These are phyloP conservation scores for Cyberlindnera maritima DNA, from an alignment of 805 yeast species.

Conservation along the genomic window DNA sequence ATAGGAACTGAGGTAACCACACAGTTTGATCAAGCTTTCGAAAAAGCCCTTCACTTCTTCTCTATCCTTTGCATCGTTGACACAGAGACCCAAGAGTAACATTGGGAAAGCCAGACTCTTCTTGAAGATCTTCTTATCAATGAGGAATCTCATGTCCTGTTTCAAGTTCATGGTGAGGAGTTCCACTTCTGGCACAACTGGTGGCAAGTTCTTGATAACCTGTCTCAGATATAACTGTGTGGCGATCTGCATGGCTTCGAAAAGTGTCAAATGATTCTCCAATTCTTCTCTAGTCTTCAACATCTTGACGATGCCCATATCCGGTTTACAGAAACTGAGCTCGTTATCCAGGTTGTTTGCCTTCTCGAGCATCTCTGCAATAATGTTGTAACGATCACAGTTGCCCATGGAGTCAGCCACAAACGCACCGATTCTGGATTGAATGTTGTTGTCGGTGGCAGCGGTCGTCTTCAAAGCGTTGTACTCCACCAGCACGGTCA, in stretches of 20 bases:
- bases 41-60: constrained; percentile 25
- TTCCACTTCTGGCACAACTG: constrained; percentile 53
- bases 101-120: constrained; percentile 43
- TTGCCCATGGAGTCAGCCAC: constrained; percentile 8
- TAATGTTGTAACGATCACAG: constrained; percentile 19
- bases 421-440: not conserved
- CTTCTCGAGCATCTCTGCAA: constrained; percentile 19
- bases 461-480: constrained; percentile 9
- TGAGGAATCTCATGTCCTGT: constrained; percentile 48
- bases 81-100: constrained; percentile 36
- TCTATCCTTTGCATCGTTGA: constrained; percentile 24
- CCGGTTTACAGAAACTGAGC: constrained; percentile 47
- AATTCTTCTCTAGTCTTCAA: constrained; percentile 36
- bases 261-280: constrained; percentile 56
- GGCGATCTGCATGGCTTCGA: constrained; percentile 56
- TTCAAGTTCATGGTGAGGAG: constrained; percentile 44
- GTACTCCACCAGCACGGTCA: constrained; percentile 17
- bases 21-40: constrained; percentile 25
- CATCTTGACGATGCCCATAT: constrained; percentile 34
- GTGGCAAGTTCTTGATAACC: constrained; percentile 47
- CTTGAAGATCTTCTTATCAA: constrained; percentile 46
- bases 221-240: constrained; percentile 53
- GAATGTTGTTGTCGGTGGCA: constrained; percentile 1
- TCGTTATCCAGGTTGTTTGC: constrained; percentile 38
- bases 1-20: constrained; percentile 35